Base-by-base conservation (phyloP, 306 rosid species). In the Gastrolobium bilobum region DNA sequence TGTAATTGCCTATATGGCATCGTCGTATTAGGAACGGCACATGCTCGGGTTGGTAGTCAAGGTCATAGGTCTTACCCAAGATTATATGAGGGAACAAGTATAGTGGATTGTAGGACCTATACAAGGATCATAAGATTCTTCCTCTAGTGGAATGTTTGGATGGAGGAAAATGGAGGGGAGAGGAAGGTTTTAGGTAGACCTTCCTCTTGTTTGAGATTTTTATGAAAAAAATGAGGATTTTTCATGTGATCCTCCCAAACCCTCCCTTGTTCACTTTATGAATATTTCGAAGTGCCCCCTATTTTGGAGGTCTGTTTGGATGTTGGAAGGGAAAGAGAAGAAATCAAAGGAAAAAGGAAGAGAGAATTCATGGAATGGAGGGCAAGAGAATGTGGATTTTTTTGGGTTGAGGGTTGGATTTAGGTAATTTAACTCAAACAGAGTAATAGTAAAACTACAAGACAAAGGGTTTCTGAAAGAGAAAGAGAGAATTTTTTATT, bases 111-210 rank as follows among this genome's bases (percentile, higher is more conserved):
- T 42, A 40, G 50, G 10, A 14, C 33, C 4, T 10, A 77, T 67
- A 57, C 69, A 33, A 10, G 51, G 70, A 67, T 53, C 67, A 40
- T 14, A 54, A 54, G 68, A 38, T 52, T 57, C 30, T 53, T 15
- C 47, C 14, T 42, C 33, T 53, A 31, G 26, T 11, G 58, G 46
- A 33, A 69, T 33, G 37, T 35, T 10, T 54, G 53, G 42, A 53
- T 70, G 60, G 59, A 31, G 59, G 9, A 68, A 68, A 47, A 33
- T 68, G 44, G 56, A 68, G 3, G 60, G 75, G 40, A 38, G 53
- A 54, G 46, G 51, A 52, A 71, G 61, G 52, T 20, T 54, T 53
- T 38, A 7, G 46, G 37, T 48, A 33, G 44, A 34, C 60, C n/a
- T 48, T 69, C 61, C 61, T 29, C 14, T 70, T 50, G 61, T 70